Conservation (phyloP, 192 early-diverging fungal genomes). For the Gryganskiella cystojenkinii region DNA sequence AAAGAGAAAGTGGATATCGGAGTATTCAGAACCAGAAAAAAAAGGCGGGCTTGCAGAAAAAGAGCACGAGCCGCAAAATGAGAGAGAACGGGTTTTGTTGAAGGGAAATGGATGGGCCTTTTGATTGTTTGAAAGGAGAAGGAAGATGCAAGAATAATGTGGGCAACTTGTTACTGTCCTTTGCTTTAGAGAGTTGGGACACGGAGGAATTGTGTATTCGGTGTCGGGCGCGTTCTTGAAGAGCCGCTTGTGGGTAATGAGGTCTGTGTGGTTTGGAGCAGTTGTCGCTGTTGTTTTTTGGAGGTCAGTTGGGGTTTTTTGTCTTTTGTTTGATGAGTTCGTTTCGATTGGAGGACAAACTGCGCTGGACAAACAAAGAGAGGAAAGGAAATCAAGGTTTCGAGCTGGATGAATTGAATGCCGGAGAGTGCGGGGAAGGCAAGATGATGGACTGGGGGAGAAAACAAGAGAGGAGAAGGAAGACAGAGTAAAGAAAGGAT, state of each 20-base stretch:
- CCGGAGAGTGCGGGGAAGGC: not conserved
- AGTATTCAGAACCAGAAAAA: too few species aligned
- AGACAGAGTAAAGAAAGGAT: not conserved
- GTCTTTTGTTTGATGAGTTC: not conserved
- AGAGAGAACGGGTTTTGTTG: not conserved
- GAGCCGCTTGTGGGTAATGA: not conserved
- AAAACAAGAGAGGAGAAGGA: slow-evolving; percentile 2
- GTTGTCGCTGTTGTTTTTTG: too few species aligned
- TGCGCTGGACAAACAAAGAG: not conserved
- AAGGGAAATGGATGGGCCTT: not conserved
- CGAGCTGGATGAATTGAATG: too few species aligned
- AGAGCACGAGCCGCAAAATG: not conserved
- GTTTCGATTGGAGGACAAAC: not conserved
- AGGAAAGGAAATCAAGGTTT: not conserved
- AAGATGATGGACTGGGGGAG: not conserved
- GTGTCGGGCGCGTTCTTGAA: not conserved
- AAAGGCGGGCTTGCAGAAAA: too few species aligned
- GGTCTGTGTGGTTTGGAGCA: too few species aligned
- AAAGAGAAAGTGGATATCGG: too few species aligned
- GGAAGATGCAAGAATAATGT: not conserved
- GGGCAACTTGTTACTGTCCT: too few species aligned
- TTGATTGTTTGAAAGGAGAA: not conserved
- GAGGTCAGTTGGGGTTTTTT: not conserved
- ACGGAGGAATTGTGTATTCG: not conserved
- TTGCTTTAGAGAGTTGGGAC: too few species aligned